phyloP scores from a whole-genome alignment of 305 asterid species.

The Fraxinus ornus region DNA sequence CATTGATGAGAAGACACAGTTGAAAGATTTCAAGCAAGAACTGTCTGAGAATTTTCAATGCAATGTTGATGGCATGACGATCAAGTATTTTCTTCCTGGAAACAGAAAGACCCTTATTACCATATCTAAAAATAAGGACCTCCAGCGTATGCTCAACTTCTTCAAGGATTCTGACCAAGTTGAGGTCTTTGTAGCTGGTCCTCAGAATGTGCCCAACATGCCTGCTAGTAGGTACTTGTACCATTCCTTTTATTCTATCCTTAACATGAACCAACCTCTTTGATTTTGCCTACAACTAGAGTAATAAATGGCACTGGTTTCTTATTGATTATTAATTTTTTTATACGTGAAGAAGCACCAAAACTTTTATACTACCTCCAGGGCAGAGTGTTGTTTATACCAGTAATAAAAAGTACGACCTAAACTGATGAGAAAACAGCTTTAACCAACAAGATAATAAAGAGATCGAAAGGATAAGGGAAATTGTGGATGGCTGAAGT shows the following conservation, averaged over 20 bases:
- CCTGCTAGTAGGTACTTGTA: constrained; percentile 80
- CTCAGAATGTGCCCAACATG: constrained; percentile 55
- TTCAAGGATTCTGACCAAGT: constrained; percentile 87
- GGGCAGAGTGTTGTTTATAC: background rate
- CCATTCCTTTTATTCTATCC: background rate
- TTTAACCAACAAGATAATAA: background rate
- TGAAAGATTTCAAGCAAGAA: constrained; percentile 79
- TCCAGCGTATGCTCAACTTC: constrained; percentile 88
- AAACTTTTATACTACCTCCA: background rate
- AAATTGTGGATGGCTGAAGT: background rate
- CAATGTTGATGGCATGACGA: constrained; percentile 51
- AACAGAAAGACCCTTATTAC: constrained; percentile 88
- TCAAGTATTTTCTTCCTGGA: constrained; percentile 90
- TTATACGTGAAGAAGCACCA: background rate
- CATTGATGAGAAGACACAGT: constrained; percentile 63
- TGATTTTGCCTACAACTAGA: background rate
- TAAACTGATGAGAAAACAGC: background rate
- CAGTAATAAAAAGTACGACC: background rate
- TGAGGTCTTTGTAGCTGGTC: constrained; percentile 73
- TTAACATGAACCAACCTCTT: background rate
- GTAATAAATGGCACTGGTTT: background rate
- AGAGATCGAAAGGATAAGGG: background rate
- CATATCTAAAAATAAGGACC: constrained; percentile 88
- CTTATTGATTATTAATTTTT: background rate
- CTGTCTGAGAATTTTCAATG: constrained; percentile 77